These are phyloP conservation scores for Avena sativa DNA, from an alignment of 176 grass and related monocot genomes.

Conservation along the genomic window DNA sequence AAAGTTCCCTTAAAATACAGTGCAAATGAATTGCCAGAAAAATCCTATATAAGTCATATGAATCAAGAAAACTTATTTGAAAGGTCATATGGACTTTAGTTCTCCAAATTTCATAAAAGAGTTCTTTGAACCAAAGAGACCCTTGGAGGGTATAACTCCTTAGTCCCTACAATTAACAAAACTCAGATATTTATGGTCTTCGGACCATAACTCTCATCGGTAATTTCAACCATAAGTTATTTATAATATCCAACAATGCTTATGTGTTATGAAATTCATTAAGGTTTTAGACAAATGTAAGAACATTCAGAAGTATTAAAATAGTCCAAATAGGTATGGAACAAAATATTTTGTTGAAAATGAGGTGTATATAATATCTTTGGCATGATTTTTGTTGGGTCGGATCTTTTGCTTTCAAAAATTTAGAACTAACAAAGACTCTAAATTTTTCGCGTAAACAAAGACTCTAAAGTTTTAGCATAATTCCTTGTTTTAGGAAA, in stretches of 20 bases:
- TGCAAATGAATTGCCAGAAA: neutral
- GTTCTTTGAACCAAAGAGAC: neutral
- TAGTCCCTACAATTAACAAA: neutral
- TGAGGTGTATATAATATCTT: neutral
- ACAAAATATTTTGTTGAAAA: neutral
- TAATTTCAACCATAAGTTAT: neutral
- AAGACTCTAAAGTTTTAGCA: neutral
- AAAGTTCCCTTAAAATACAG: neutral
- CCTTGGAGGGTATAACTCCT: neutral
- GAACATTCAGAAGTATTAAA: neutral
- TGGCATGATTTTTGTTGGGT: neutral
- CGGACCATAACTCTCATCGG: neutral
- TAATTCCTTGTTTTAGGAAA: neutral
- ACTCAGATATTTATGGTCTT: neutral
- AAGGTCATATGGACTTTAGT: neutral
- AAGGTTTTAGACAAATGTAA: neutral
- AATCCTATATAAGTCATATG: neutral
- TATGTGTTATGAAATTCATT: neutral
- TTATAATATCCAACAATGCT: neutral
- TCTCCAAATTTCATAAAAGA: neutral
- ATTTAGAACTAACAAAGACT: neutral
- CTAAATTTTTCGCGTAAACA: neutral
- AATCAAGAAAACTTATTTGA: neutral
- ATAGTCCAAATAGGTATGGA: neutral
- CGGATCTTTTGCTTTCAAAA: neutral